These are phyloP conservation scores for Collybia nuda DNA, from an alignment of 768 basidiomycete species.

Conservation along the genomic window DNA sequence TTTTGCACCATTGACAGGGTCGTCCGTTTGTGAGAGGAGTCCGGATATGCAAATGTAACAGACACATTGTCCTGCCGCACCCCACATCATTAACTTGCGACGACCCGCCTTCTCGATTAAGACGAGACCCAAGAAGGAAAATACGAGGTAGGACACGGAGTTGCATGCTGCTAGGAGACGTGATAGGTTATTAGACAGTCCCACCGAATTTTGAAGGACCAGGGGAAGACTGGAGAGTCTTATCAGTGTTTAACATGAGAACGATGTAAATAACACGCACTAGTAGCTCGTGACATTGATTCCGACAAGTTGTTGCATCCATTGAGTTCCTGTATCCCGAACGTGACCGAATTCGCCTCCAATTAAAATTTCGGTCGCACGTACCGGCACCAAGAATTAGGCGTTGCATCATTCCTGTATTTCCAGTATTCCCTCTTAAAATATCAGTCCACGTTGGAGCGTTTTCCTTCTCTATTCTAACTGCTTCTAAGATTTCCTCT, in stretches of 20 bases:
- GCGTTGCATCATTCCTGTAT: constrained; percentile 45
- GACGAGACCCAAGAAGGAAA: constrained; percentile 44
- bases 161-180: constrained; percentile 53
- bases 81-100: constrained; percentile 54
- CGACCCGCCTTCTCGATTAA: constrained; percentile 50
- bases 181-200: constrained; percentile 46
- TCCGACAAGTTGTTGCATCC: constrained; percentile 52
- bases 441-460: constrained; percentile 42
- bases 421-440: constrained; percentile 36
- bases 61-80: constrained; percentile 47
- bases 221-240: constrained; percentile 35
- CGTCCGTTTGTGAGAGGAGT: constrained; percentile 35
- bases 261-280: constrained; percentile 19
- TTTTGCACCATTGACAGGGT: constrained; percentile 26
- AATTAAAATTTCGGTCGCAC: neutral
- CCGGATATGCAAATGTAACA: constrained; percentile 46
- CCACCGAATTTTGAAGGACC: constrained; percentile 50
- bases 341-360: neutral
- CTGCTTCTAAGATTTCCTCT: constrained; percentile 43
- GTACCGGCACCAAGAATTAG: constrained; percentile 42
- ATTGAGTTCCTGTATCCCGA: constrained; percentile 37
- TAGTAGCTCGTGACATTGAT: constrained; percentile 56
- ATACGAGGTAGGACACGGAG: constrained; percentile 48
- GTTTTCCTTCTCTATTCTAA: constrained; percentile 39
- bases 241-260: neutral